Conservation (phyloP, 1,284 basidiomycete species). For the Tilletia setariae region DNA sequence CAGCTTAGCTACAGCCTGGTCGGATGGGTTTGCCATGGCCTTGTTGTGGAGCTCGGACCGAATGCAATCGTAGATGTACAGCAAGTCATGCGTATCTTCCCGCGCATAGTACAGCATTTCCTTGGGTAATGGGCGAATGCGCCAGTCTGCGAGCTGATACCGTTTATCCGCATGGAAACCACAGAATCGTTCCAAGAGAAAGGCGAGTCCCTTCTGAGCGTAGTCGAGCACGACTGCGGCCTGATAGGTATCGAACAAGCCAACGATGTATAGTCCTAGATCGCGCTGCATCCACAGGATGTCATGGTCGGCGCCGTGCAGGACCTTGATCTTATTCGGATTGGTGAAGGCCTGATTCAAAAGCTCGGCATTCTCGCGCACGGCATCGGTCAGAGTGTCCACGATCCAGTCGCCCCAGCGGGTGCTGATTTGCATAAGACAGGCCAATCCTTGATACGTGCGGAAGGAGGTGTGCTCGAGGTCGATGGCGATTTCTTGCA, state of each 20-base stretch:
- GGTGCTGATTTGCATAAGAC: slow-evolving; percentile 79
- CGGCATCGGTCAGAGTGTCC: slow-evolving; percentile 65
- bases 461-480: slow-evolving; percentile 87
- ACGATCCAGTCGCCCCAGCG: slow-evolving; percentile 80
- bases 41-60: slow-evolving; percentile 70
- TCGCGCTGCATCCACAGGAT: slow-evolving; percentile 95
- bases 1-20: no score
- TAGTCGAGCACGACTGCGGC: slow-evolving; percentile 73
- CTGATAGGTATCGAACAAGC: slow-evolving; percentile 93
- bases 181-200: slow-evolving; percentile 83
- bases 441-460: slow-evolving; percentile 80
- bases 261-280: slow-evolving; percentile 88
- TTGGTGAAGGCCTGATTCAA: slow-evolving; percentile 71
- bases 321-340: slow-evolving; percentile 75
- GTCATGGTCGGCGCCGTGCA: slow-evolving; percentile 88
- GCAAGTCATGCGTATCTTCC: slow-evolving; percentile 89
- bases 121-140: slow-evolving; percentile 78
- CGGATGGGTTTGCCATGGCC: no score
- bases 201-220: slow-evolving; percentile 75
- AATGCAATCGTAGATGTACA: slow-evolving; percentile 90
- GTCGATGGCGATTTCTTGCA: slow-evolving; percentile 85
- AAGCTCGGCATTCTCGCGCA: slow-evolving; percentile 73
- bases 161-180: slow-evolving; percentile 90
- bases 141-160: slow-evolving; percentile 95
- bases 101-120: slow-evolving; percentile 91